phyloP scores from a whole-genome alignment of 768 basidiomycete genomes.

The Amanita pallidorosea region DNA sequence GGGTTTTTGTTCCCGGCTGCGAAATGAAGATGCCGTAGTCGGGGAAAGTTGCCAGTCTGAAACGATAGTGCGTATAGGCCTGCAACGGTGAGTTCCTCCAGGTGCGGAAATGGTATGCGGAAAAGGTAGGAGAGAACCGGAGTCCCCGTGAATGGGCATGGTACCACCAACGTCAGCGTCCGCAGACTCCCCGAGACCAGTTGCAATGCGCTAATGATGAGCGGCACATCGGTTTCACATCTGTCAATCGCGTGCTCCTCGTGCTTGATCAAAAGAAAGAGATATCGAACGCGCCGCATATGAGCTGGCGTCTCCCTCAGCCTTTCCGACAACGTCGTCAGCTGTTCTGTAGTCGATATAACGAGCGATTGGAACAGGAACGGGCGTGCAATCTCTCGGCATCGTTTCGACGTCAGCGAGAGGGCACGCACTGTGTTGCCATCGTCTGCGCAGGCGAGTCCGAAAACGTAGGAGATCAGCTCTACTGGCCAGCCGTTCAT shows the following conservation, averaged over 20 bases:
- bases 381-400: constrained; percentile 24
- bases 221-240: not conserved
- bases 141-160: constrained; percentile 25
- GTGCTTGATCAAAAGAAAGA: constrained; percentile 26
- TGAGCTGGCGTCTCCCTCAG: constrained; percentile 24
- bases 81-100: constrained; percentile 29
- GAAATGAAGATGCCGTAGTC: constrained; percentile 31
- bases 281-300: constrained; percentile 27
- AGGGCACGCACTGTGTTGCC: constrained; percentile 26
- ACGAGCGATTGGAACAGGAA: constrained; percentile 30
- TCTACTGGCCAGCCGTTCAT: constrained; percentile 32
- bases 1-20: constrained; percentile 38
- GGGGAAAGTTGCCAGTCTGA: too few species aligned
- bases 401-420: constrained; percentile 27
- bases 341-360: constrained; percentile 17
- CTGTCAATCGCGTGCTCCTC: constrained; percentile 11
- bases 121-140: constrained; percentile 31
- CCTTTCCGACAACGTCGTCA: constrained; percentile 16
- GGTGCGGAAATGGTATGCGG: constrained; percentile 26
- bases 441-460: constrained; percentile 29
- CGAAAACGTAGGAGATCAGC: constrained; percentile 32
- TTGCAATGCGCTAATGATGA: constrained; percentile 22
- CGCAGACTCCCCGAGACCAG: constrained; percentile 30
- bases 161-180: constrained; percentile 25
- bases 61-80: constrained; percentile 43